Percentiles rank a stretch among this genome's conserved stretches.
Evolutionary conservation across 176 grass and related monocot genomes (phyloP).

Genomic region (Rhynchospora breviuscula): DNA sequence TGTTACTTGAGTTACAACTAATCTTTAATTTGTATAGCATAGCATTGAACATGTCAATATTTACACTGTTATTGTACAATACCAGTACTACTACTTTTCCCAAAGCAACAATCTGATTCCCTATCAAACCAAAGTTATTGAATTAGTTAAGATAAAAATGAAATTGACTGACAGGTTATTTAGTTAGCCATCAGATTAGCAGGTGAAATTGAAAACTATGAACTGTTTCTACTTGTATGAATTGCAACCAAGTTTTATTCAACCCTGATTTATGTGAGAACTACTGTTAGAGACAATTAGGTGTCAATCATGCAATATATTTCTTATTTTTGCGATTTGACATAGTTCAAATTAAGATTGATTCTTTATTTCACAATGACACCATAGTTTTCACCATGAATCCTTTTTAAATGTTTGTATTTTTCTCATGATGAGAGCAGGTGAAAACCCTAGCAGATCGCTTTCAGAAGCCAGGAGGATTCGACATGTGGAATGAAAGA

Average conservation of each 20-base stretch:
- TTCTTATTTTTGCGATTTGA: background rate
- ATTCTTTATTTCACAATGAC: background rate
- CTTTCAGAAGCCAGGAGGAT: slow-evolving; percentile 72
- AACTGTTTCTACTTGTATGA: background rate
- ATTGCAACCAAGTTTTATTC: background rate
- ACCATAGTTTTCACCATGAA: background rate
- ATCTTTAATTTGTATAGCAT: background rate
- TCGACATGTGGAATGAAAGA: slow-evolving; percentile 93
- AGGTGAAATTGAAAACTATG: background rate
- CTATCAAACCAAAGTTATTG: background rate
- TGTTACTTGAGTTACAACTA: background rate
- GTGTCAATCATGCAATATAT: background rate
- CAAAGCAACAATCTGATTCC: background rate
- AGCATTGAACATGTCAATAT: too few species aligned
- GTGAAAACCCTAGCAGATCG: slow-evolving; percentile 80
- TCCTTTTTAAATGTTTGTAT: background rate
- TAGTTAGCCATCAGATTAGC: background rate
- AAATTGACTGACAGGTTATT: background rate
- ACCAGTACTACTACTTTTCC: background rate
- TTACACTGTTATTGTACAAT: background rate
- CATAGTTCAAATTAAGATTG: background rate
- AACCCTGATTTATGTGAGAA: background rate
- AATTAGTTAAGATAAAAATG: background rate
- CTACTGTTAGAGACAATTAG: background rate
- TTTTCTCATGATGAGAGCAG: slow-evolving; percentile 28